Evolutionary conservation across 345 rosid species (phyloP), one percentile per base, ranked within the genome.

Genomic region (Dimocarpus longan): DNA sequence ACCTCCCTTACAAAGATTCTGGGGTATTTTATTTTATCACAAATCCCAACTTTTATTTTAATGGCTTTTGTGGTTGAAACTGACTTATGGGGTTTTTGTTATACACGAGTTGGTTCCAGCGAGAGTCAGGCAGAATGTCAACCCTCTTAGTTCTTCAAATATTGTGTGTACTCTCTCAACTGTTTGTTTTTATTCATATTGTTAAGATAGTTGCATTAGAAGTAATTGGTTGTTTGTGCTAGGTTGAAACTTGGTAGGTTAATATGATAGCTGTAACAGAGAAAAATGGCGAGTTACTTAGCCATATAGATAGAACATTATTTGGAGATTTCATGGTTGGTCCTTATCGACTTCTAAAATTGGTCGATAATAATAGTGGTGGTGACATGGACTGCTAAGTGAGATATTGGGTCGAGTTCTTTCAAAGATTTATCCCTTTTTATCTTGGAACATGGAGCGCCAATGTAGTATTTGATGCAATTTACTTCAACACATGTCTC

Each of bases 61-160:
- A 32, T 32, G 37, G 1, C 59, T 62, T 32, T 16, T 50, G 10
- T 42, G 43, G 21, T 71, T 68, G 16, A 39, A 32, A 39, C 6
- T 62, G 43, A 26, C 28, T 70, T n/a, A 5, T 59, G 50, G 9
- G 37, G 68, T 8, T 63, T 80, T 66, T 73, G 69, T 39, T 70
- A 57, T 80, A 70, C 85, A 93, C 98, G 96, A 93, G 22, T 46
- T 92, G 88, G 94, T 95, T 80, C 90, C 86, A 84, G 88, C 79
- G 72, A 93, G 95, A 82, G 87, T 92, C 83, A 91, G 99, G 87
- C 98, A 93, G 79, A 98, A 95, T 84, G 98, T 95, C 72, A 93
- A 95, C 77, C 98, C 97, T 84, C 89, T 93, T 72, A 88, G 95
- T 79, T 88, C 94, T 26, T 91, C 98, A 79, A 88, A 90, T 82